Evolutionary conservation across 1,139 yeast species (phyloP).

Genomic region (Yamadazyma trypodendri): DNA sequence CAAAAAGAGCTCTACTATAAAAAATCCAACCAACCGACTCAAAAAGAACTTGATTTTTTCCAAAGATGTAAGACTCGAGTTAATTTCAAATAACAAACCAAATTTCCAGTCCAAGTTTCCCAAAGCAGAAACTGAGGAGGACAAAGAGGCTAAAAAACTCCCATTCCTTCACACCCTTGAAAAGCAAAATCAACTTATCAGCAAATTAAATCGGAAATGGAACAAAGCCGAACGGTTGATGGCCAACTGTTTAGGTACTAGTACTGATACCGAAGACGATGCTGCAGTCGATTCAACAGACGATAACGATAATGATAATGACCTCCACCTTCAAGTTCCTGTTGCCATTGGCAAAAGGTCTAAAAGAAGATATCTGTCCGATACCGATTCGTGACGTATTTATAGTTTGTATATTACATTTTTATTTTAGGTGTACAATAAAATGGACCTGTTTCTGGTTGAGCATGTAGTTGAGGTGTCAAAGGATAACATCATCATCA

Average conservation of each 20-base stretch:
- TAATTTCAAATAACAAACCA: slow-evolving; percentile 16
- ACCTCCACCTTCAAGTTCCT: background rate
- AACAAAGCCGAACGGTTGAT: slow-evolving; percentile 19
- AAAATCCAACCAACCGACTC: slow-evolving; percentile 4
- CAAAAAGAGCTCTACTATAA: slow-evolving; percentile 9
- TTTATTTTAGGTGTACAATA: slow-evolving; percentile 4
- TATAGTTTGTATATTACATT: slow-evolving; percentile 6
- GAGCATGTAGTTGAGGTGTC: slow-evolving; percentile 3
- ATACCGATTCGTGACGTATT: slow-evolving; percentile 8
- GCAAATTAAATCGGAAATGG: slow-evolving; percentile 39
- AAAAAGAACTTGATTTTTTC: slow-evolving; percentile 32
- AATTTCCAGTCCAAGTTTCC: slow-evolving; percentile 9
- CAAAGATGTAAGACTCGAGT: slow-evolving; percentile 41
- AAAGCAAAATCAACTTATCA: slow-evolving; percentile 35
- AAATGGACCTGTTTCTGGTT: background rate
- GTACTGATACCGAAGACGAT: slow-evolving; percentile 1
- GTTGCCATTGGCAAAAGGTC: background rate
- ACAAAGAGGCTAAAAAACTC: slow-evolving; percentile 6
- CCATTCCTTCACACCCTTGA: slow-evolving; percentile 13
- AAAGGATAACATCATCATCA: slow-evolving; percentile 32
- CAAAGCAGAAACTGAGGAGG: background rate
- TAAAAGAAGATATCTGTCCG: slow-evolving; percentile 16
- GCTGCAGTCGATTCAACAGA: background rate
- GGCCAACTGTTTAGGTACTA: slow-evolving; percentile 1
- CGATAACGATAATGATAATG: slow-evolving; percentile 1